Base-by-base conservation (phyloP, 208 protist genomes). In the Tritrichomonas musculus region DNA sequence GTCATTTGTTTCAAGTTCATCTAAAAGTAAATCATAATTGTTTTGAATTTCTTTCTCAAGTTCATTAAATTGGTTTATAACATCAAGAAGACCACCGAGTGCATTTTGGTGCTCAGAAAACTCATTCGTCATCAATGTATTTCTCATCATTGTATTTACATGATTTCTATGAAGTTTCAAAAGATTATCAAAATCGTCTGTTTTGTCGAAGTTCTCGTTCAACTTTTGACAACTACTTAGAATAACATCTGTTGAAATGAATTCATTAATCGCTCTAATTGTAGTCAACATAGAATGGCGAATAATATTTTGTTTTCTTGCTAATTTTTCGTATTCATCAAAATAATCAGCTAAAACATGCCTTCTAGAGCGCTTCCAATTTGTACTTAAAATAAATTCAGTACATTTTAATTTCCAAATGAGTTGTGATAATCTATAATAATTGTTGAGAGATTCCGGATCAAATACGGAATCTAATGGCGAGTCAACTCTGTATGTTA, bases 231-330 rank as follows among this genome's bases (percentile, higher is more conserved):
- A 2, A 39, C 39, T 88, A 60, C 53, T 60, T 69, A 69, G 30
- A n/a, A 88, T 88, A 13, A 88, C 77, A 57, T 88, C 77, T 39
- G 47, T 88, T 13, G 77, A 53, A 20, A 88, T 39, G 27, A 88
- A 88, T 36, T 88, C 77, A 55, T 44, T 53, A 0, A 88, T 33
- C 20, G 77, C 33, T 82, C 73, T 47, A 39, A 82, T 50, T 8
- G 73, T 50, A 20, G 30, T 82, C 20, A 82, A 30, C 33, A 82
- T 82, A 30, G 73, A 36, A 25, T 50, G 41, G 50, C 8, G 73
- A 30, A n/a, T 30, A 50, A 25, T 82, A 39, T 53, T 47, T 22
- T 47, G 41, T 50, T 4, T 82, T 82, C 22, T 30, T 82, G 17
- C 41, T 39, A 50, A 33, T 82, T 14, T n/a, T n/a, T 47, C 41